Evolutionary conservation across 2,329 filamentous ascomycete species (phyloP).

Genomic region (Cordyceps militaris): DNA sequence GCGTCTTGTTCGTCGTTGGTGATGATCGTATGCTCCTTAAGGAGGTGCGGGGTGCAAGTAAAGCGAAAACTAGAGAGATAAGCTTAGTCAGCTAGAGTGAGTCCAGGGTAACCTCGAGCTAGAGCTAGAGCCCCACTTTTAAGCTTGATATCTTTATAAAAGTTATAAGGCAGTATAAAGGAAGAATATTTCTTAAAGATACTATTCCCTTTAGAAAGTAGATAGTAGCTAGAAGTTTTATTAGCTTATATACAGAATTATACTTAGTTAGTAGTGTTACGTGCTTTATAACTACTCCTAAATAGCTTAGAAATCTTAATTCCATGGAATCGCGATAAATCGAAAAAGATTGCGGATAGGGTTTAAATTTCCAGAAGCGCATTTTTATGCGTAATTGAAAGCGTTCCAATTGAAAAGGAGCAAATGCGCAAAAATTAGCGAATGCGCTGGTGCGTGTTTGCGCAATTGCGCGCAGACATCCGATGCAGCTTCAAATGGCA

Average conservation of each 20-base stretch:
- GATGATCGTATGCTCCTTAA: not conserved
- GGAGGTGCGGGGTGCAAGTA: not conserved
- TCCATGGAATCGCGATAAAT: too few relatives aligned
- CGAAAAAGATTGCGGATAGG: too few relatives aligned
- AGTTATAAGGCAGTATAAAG: not conserved
- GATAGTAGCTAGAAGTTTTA: too few relatives aligned
- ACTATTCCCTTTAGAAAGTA: too few relatives aligned
- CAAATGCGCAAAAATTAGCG: not conserved
- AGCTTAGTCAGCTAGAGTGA: not conserved
- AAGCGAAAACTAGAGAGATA: not conserved
- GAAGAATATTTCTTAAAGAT: too few relatives aligned
- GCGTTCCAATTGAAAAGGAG: not conserved
- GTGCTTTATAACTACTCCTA: too few relatives aligned
- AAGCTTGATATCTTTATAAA: not conserved
- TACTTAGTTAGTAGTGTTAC: too few relatives aligned
- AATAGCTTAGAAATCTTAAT: too few relatives aligned
- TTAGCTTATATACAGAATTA: too few relatives aligned
- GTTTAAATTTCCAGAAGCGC: too few relatives aligned
- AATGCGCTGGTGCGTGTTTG: not conserved
- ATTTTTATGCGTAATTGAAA: not conserved
- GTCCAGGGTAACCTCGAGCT: not conserved
- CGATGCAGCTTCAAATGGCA: fast-evolving
- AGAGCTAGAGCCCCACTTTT: not conserved
- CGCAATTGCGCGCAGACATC: not conserved
- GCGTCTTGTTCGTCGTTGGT: not conserved